Percentiles rank a stretch among this genome's conserved stretches.
phyloP scores from a whole-genome alignment of 306 rosid genomes.

The Rosa multiflora region DNA sequence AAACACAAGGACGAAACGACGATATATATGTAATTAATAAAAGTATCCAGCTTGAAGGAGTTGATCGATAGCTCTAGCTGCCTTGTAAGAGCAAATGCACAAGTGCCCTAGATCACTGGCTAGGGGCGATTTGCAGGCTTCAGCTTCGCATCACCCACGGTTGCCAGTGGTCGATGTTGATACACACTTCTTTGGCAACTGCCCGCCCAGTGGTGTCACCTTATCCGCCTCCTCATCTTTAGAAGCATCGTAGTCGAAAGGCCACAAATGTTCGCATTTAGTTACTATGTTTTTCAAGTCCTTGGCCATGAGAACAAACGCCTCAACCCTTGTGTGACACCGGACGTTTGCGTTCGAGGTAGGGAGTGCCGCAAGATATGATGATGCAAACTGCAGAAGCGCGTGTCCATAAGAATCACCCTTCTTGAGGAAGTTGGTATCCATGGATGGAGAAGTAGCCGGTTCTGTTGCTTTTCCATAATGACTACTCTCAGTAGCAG shows the following conservation, averaged over 20 bases:
- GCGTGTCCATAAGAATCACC: not conserved
- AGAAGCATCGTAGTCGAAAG: not conserved
- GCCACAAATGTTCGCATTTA: not conserved
- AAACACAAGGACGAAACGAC: too few relatives aligned
- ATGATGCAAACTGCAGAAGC: not conserved
- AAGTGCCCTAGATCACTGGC: not conserved
- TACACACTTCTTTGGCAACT: not conserved
- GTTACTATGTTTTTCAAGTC: not conserved
- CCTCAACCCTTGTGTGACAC: constrained; percentile 1
- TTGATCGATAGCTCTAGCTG: too few relatives aligned
- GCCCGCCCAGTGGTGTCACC: not conserved
- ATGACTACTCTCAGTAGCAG: not conserved
- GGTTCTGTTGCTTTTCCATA: not conserved
- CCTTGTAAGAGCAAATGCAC: not conserved
- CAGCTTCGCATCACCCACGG: not conserved
- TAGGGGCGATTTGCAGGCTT: not conserved
- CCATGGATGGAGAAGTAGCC: not conserved
- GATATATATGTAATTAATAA: too few relatives aligned
- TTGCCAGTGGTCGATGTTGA: not conserved
- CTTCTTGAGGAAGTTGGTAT: not conserved
- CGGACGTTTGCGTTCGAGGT: not conserved
- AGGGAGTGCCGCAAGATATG: not conserved
- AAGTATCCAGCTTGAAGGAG: too few relatives aligned
- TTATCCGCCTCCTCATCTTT: not conserved
- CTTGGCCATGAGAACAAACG: not conserved